Evolutionary conservation across 495 filamentous ascomycete genomes (phyloP).

Genomic region (Hypoxylon lenormandii): DNA sequence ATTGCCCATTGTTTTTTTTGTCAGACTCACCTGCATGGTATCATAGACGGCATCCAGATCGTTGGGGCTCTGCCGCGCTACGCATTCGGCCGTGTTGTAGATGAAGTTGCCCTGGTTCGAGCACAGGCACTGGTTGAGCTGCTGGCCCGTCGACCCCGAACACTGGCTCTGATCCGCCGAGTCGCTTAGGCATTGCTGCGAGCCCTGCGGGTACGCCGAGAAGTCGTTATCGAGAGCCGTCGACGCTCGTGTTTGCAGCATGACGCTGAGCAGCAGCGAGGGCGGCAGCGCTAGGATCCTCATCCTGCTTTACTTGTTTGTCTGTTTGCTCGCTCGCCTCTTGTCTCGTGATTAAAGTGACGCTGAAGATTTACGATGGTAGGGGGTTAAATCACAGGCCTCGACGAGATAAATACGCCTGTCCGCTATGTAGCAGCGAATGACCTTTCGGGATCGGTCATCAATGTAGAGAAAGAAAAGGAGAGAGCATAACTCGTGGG

Average conservation of each 20-base stretch:
- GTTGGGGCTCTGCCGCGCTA: slow-evolving; percentile 48
- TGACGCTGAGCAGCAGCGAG: slow-evolving; percentile 49
- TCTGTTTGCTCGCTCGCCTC: neutral
- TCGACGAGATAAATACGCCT: too few relatives aligned
- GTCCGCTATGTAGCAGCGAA: too few relatives aligned
- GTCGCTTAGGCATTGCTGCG: slow-evolving; percentile 56
- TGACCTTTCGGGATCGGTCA: too few relatives aligned
- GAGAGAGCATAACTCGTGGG: too few relatives aligned
- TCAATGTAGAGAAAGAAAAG: too few relatives aligned
- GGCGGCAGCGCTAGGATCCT: slow-evolving; percentile 38
- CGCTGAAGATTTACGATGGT: too few relatives aligned
- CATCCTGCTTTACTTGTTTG: slow-evolving; percentile 31
- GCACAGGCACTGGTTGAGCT: slow-evolving; percentile 61
- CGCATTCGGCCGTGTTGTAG: slow-evolving; percentile 56
- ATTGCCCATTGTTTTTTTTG: too few relatives aligned
- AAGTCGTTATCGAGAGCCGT: slow-evolving; percentile 54
- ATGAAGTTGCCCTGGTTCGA: slow-evolving; percentile 60
- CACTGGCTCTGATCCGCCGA: slow-evolving; percentile 53
- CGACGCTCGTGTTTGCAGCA: slow-evolving; percentile 46
- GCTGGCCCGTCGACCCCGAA: slow-evolving; percentile 44
- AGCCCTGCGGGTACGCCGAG: slow-evolving; percentile 55
- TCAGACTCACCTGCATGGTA: slow-evolving; percentile 41
- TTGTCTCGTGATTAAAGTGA: too few relatives aligned
- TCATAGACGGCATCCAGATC: slow-evolving; percentile 54
- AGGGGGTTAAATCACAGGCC: too few relatives aligned